Base-by-base conservation (phyloP, 257 asterid species). In the Voacanga thouarsii region DNA sequence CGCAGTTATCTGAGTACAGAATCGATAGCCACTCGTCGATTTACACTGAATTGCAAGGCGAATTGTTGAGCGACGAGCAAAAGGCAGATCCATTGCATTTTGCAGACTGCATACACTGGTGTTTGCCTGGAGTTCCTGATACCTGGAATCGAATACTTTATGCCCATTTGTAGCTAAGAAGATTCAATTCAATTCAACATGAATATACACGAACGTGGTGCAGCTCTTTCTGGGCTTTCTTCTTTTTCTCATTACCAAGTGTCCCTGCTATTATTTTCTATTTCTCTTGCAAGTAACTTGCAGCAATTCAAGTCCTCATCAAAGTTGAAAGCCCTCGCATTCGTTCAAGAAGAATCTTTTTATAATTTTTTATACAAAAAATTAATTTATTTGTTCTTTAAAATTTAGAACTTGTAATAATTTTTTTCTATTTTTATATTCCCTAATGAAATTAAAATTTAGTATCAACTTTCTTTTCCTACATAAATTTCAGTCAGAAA, bases 31-130 rank as follows among this genome's bases (percentile, higher is more conserved):
- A 94, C 81, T 76, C 97, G 0, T 91, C 98, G 12, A 69, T 94
- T 75, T 90, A 92, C 76, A 92, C 97, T 0, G 97, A 94, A 75
- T 15, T 82, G 59, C 90, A 85, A 45, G 98, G 97, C 39, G 84
- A 90, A 75, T 53, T 90, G 82, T 70, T 94, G 86, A 91, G 85
- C 5, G 88, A 90, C 1, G 89, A 91, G 14, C 92, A 94, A 50
- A 88, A 81, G 90, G 90, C 82, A 0, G 94, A 92, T 80, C 98
- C 97, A 0, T 57, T 85, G 56, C 90, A 88, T 55, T 82, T 66
- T 82, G 96, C 97, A 28, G 98, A 94, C 81, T 94, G 98, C 80
- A 86, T 94, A 84, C 97, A 94, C 69, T 94, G 97, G 97, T 94
- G 97, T 77, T 76, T 94, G 86, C 97, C 98, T 0, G 97, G 97